A percentile compares a stretch with the other conserved stretches of the same genome.
These are phyloP conservation scores for Zelopaecilomyces penicillatus DNA, from an alignment of 2,329 filamentous ascomycete genomes.

Conservation along the genomic window DNA sequence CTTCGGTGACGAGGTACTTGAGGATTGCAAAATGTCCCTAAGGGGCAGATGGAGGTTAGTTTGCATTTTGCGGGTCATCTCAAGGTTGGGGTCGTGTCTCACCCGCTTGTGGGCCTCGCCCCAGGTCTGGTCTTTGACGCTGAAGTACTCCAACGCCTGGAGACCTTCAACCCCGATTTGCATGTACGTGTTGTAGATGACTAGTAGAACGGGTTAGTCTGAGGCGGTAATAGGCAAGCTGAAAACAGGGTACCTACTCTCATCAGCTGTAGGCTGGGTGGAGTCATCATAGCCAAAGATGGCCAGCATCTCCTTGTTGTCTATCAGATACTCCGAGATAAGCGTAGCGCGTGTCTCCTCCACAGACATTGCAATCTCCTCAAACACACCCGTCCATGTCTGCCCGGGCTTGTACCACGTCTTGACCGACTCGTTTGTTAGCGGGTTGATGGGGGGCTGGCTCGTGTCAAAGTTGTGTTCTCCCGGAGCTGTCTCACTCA, in stretches of 20 bases:
- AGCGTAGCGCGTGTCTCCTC: slow-evolving; percentile 46
- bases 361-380: slow-evolving; percentile 48
- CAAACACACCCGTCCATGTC: slow-evolving; percentile 56
- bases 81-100: too few species aligned
- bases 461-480: slow-evolving; percentile 54
- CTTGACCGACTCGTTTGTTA: slow-evolving; percentile 44
- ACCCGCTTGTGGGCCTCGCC: too few species aligned
- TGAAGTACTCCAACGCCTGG: too few species aligned
- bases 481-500: slow-evolving; percentile 44
- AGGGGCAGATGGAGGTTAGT: too few species aligned
- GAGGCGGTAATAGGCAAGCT: too few species aligned
- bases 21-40: too few species aligned
- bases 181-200: too few species aligned
- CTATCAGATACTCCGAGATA: slow-evolving; percentile 35
- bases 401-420: slow-evolving; percentile 55
- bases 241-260: slow-evolving; percentile 20
- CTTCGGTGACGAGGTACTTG: too few species aligned
- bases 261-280: slow-evolving; percentile 27
- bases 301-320: slow-evolving; percentile 31
- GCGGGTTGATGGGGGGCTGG: slow-evolving; percentile 47
- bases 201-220: too few species aligned
- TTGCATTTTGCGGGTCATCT: too few species aligned
- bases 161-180: too few species aligned
- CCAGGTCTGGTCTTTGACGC: too few species aligned
- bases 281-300: slow-evolving; percentile 32